Percentiles rank a stretch among this genome's conserved stretches.
Evolutionary conservation across 768 basidiomycete genomes (phyloP).

Genomic region (Tricholoma sp.): DNA sequence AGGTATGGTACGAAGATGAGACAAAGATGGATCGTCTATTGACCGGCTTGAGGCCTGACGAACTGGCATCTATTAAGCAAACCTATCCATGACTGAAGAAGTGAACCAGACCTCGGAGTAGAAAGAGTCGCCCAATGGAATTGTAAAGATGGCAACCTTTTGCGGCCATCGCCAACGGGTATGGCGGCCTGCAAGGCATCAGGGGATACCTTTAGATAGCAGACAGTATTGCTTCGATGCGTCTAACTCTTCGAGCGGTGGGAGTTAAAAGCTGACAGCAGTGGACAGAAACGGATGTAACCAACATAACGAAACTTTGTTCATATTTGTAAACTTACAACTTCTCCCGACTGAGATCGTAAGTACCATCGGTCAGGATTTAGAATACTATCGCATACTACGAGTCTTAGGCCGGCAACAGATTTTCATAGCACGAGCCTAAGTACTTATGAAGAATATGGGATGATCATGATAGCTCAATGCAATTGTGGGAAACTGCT

Average conservation of each 20-base stretch:
- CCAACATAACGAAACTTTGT: neutral
- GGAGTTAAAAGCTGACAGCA: too few relatives aligned
- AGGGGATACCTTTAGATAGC: conserved; percentile 10
- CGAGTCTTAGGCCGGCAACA: neutral
- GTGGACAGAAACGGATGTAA: neutral
- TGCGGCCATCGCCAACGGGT: conserved; percentile 22
- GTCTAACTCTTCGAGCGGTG: neutral
- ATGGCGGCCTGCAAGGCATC: conserved; percentile 29
- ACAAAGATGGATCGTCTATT: conserved; percentile 22
- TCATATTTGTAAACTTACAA: neutral
- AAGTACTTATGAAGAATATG: neutral
- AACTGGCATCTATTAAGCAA: conserved; percentile 16
- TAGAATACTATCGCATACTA: too few relatives aligned
- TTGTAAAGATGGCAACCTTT: conserved; percentile 18
- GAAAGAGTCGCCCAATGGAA: neutral
- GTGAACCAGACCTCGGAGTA: conserved; percentile 13
- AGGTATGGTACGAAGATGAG: conserved; percentile 37
- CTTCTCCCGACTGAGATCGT: neutral
- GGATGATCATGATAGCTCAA: neutral
- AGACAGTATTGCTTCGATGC: neutral
- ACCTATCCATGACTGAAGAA: conserved; percentile 2
- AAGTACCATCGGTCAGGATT: too few relatives aligned
- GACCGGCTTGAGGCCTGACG: conserved; percentile 26
- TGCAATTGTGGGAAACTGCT: neutral
- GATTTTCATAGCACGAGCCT: neutral